Evolutionary conservation across 345 rosid genomes (phyloP).

Genomic region (Moringa oleifera): DNA sequence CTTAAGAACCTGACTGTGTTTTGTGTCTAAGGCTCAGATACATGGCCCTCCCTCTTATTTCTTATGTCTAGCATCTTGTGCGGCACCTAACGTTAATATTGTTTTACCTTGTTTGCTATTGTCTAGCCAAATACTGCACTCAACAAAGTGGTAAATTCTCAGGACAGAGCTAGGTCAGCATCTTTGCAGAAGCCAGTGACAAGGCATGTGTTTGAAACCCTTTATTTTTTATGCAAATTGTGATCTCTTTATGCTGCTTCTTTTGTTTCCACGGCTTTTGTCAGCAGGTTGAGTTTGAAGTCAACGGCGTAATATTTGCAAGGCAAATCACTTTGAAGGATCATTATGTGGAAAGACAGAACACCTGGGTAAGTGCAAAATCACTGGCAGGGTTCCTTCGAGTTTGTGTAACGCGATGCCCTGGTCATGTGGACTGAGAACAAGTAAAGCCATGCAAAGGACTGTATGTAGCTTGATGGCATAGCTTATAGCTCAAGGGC

Average conservation of each 20-base stretch:
- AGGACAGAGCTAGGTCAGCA: slow-evolving; percentile 68
- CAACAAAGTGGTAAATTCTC: slow-evolving; percentile 33
- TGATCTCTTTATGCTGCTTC: slow-evolving; percentile 32
- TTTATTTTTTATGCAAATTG: slow-evolving; percentile 18
- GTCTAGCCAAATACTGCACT: slow-evolving; percentile 32
- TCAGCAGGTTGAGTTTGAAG: slow-evolving; percentile 35
- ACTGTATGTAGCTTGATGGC: not conserved
- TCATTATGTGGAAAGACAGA: slow-evolving; percentile 1
- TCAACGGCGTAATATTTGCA: slow-evolving; percentile 21
- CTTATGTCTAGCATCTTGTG: not conserved
- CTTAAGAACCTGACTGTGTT: slow-evolving; percentile 36
- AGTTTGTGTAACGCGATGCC: slow-evolving; percentile 4
- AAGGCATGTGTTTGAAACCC: slow-evolving; percentile 53
- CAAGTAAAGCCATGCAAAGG: not conserved
- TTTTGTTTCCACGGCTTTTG: slow-evolving; percentile 17
- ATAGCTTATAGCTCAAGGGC: not conserved
- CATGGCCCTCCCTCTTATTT: slow-evolving; percentile 12
- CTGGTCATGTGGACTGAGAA: not conserved
- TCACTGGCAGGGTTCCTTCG: slow-evolving; percentile 18
- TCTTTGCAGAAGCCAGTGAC: slow-evolving; percentile 49
- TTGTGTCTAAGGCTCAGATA: slow-evolving; percentile 29
- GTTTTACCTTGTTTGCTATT: slow-evolving; percentile 14
- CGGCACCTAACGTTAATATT: slow-evolving; percentile 22
- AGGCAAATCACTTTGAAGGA: slow-evolving; percentile 4
- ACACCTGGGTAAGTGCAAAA: slow-evolving; percentile 18